Conservation (phyloP, 1,139 yeast species). For the Yamadazyma blattariae region DNA sequence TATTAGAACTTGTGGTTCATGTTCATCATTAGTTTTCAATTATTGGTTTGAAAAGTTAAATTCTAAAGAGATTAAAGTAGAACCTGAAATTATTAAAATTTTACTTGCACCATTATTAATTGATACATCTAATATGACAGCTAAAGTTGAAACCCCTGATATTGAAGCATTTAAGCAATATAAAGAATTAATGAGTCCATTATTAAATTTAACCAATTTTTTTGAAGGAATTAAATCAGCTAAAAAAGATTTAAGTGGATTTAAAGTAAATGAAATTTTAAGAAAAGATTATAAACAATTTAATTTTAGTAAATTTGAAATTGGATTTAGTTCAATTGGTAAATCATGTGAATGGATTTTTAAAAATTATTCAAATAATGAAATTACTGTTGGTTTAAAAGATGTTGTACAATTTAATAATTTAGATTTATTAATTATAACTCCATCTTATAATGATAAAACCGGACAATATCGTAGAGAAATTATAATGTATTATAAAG, state of each 20-base stretch:
- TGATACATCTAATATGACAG: slow-evolving; percentile 67
- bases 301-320: slow-evolving; percentile 36
- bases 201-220: slow-evolving; percentile 12
- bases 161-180: slow-evolving; percentile 31
- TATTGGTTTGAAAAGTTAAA: slow-evolving; percentile 46
- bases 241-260: slow-evolving; percentile 62
- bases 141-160: slow-evolving; percentile 59
- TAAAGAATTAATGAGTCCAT: slow-evolving; percentile 3
- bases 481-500: slow-evolving; percentile 21
- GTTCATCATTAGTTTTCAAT: slow-evolving; percentile 68
- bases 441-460: slow-evolving; percentile 56
- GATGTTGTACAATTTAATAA: slow-evolving; percentile 32
- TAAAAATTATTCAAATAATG: slow-evolving; percentile 25
- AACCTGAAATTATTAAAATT: slow-evolving; percentile 42
- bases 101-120: slow-evolving; percentile 66
- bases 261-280: slow-evolving; percentile 58
- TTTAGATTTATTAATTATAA: slow-evolving; percentile 56
- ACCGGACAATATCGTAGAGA: slow-evolving; percentile 52
- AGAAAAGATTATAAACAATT: slow-evolving; percentile 85
- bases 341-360: slow-evolving; percentile 61
- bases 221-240: slow-evolving; percentile 46
- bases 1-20: slow-evolving; percentile 67
- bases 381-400: slow-evolving; percentile 37
- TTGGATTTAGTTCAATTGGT: slow-evolving; percentile 79
- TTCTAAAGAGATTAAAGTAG: slow-evolving; percentile 15